phyloP scores from a whole-genome alignment of 2,329 filamentous ascomycete species.

The Helotiales sp. region DNA sequence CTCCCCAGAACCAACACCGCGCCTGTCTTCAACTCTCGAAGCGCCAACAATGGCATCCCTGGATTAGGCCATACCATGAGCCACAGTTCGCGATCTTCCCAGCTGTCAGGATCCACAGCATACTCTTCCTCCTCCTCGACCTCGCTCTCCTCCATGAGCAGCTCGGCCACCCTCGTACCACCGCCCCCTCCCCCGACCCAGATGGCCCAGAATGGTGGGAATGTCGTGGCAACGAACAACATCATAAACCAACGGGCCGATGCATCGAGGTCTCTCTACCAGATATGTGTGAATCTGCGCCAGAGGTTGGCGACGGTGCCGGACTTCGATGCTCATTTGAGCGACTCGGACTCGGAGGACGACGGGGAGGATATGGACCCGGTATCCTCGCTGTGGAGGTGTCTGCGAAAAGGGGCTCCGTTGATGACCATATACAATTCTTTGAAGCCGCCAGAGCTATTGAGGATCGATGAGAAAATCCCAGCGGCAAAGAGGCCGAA shows the following conservation, averaged over 20 bases:
- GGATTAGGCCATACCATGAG: slow-evolving; percentile 42
- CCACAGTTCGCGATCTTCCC: slow-evolving; percentile 57
- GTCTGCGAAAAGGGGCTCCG: slow-evolving; percentile 82
- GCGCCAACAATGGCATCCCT: slow-evolving; percentile 28
- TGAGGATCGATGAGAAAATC: slow-evolving; percentile 69
- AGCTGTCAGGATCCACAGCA: slow-evolving; percentile 65
- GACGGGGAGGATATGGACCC: slow-evolving; percentile 73
- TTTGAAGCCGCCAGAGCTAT: slow-evolving; percentile 69
- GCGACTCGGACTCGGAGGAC: slow-evolving; percentile 73
- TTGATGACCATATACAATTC: slow-evolving; percentile 89
- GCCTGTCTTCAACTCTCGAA: slow-evolving; percentile 37
- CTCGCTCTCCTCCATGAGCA: slow-evolving; percentile 42
- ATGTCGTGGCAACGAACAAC: slow-evolving; percentile 80
- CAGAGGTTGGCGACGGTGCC: slow-evolving; percentile 83
- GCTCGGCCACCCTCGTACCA: slow-evolving; percentile 43
- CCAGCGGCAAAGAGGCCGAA: slow-evolving; percentile 80
- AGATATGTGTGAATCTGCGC: slow-evolving; percentile 88
- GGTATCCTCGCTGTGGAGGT: slow-evolving; percentile 88
- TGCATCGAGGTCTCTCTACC: slow-evolving; percentile 88
- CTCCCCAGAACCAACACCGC: slow-evolving; percentile 42
- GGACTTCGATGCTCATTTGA: slow-evolving; percentile 76
- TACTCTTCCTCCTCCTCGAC: slow-evolving; percentile 48
- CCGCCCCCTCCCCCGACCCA: slow-evolving; percentile 44
- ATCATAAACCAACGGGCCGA: slow-evolving; percentile 98
- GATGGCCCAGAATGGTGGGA: slow-evolving; percentile 54